Evolutionary conservation across 2,329 filamentous ascomycete genomes (phyloP), one percentile per base, ranked within the genome.

Genomic region (Xylaria sp.): DNA sequence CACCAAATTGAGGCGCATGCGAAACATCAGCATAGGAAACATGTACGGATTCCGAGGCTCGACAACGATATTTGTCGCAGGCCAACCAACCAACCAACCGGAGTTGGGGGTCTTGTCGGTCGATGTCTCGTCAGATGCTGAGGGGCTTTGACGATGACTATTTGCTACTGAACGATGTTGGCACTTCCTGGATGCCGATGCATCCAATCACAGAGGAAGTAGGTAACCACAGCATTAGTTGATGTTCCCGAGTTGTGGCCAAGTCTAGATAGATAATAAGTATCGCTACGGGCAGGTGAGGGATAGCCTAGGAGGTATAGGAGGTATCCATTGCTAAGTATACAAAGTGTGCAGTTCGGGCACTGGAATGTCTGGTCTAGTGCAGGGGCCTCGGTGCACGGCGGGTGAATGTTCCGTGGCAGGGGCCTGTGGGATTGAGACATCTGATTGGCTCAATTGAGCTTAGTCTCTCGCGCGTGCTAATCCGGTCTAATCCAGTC

Each of bases 371-470:
- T n/a, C n/a, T n/a, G n/a, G n/a, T n/a, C 15, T 23, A 33, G 17
- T 15, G 41, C 8, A 29, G 19, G n/a, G 31, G 17, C n/a, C 11
- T 49, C 55, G 56, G 61, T 41, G 47, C 44, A 31, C 63, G 63
- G 63, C 51, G 33, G 51, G 56, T 33, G 52, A 55, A 60, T 58
- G 46, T 62, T 62, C 59, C 62, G 55, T 40, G 40, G 15, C 23
- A 10, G 29, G 17, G 25, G 23, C 7, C 13, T 27, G 31, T 27
- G 4, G 23, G 53, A 23, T 17, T 1, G 2, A 38, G 25, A 33
- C 44, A 51, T 9, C n/a, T 54, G 43, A 58, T 60, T 60, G 54
- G 57, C 40, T 25, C 13, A 37, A 43, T 38, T 19, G 17, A 23
- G 49, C 13, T 40, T 23, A 37, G 46, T 47, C 23, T 9, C n/a